phyloP scores from a whole-genome alignment of 176 grass and related monocot species.

The Cymbopogon citratus region DNA sequence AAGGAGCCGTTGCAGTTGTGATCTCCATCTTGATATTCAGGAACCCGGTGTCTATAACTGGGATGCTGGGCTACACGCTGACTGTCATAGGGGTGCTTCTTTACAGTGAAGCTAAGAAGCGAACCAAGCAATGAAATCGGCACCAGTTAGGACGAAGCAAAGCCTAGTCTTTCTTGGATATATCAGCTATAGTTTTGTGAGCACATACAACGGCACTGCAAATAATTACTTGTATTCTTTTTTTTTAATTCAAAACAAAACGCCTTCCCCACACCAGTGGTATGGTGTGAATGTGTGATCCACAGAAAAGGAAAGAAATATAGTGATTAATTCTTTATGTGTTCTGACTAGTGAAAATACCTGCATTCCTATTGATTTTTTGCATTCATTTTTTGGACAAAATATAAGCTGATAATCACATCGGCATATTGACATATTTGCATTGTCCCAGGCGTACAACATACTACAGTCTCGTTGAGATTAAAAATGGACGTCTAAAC shows the following conservation, averaged over 20 bases:
- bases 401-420: not conserved
- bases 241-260: not conserved
- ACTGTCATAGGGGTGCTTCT: slow-evolving; percentile 26
- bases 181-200: not conserved
- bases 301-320: not conserved
- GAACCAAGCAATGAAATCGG: slow-evolving; percentile 10
- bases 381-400: not conserved
- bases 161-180: not conserved
- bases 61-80: slow-evolving; percentile 19
- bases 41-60: slow-evolving; percentile 17
- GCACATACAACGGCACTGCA: not conserved
- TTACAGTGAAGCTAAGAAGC: slow-evolving; percentile 27
- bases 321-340: not conserved
- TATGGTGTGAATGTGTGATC: not conserved
- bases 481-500: not conserved
- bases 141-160: not conserved
- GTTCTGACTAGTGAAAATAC: not conserved
- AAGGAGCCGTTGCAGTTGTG: slow-evolving; percentile 22
- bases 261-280: not conserved
- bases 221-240: not conserved
- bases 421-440: not conserved
- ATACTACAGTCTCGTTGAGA: not conserved
- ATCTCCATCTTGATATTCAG: slow-evolving; percentile 30
- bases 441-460: not conserved
- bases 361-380: not conserved